These are phyloP conservation scores for Septoria linicola DNA, from an alignment of 2,329 filamentous ascomycete genomes.

Conservation along the genomic window DNA sequence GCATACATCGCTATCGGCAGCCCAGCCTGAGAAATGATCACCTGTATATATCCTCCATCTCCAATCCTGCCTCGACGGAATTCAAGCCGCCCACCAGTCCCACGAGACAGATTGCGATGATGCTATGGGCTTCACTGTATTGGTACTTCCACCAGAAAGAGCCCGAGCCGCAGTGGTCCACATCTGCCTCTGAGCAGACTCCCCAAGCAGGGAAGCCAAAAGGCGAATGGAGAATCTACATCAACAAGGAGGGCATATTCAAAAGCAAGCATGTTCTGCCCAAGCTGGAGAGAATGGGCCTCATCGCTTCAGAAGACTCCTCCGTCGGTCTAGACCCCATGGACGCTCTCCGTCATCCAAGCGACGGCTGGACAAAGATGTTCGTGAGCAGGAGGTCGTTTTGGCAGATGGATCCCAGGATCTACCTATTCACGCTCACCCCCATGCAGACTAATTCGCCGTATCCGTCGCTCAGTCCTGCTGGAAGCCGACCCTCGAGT, in stretches of 20 bases:
- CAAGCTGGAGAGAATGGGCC: slow-evolving; percentile 90
- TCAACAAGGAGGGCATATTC: slow-evolving; percentile 85
- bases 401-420: slow-evolving; percentile 85
- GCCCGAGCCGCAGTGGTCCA: slow-evolving; percentile 64
- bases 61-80: slow-evolving; percentile 74
- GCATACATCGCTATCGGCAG: slow-evolving; percentile 64
- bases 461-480: slow-evolving; percentile 52
- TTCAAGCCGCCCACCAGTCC: slow-evolving; percentile 78
- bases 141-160: slow-evolving; percentile 95
- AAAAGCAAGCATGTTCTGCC: slow-evolving; percentile 78
- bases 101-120: slow-evolving; percentile 89
- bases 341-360: slow-evolving; percentile 51
- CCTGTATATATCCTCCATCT: slow-evolving; percentile 89
- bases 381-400: slow-evolving; percentile 79
- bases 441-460: slow-evolving; percentile 52
- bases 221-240: slow-evolving; percentile 82
- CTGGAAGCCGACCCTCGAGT: slow-evolving; percentile 52
- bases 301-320: slow-evolving; percentile 74
- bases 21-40: slow-evolving; percentile 78
- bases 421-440: slow-evolving; percentile 83
- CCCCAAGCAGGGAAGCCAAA: slow-evolving; percentile 67
- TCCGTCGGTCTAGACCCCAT: slow-evolving; percentile 64
- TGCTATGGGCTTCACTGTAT: slow-evolving; percentile 90
- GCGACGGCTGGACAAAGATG: slow-evolving; percentile 72
- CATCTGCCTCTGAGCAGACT: slow-evolving; percentile 63